These are phyloP conservation scores for Phytopythium chamaehyphon DNA, from an alignment of 352 stramenopile genomes.

Conservation along the genomic window DNA sequence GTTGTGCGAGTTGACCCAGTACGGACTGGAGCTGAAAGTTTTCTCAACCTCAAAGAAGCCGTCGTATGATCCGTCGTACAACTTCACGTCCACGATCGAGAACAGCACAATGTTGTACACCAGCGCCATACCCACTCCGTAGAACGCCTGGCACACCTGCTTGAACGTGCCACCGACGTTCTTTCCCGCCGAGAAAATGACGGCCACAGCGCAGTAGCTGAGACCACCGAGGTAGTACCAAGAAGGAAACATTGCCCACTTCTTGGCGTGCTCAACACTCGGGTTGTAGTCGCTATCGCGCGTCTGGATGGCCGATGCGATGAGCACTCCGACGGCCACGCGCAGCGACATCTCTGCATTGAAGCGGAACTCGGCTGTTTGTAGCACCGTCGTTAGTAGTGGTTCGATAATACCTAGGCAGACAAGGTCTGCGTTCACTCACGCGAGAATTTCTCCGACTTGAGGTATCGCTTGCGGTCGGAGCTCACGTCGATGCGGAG, in stretches of 20 bases:
- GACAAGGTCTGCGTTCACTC: constrained; percentile 15
- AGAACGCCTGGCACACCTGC: constrained; percentile 71
- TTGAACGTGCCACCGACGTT: constrained; percentile 67
- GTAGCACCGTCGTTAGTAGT: too few species aligned
- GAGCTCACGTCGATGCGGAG: constrained; percentile 59
- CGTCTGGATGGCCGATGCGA: constrained; percentile 70
- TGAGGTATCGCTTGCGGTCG: constrained; percentile 54
- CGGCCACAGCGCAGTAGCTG: constrained; percentile 70
- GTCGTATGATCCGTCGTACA: constrained; percentile 35
- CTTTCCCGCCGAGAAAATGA: constrained; percentile 73
- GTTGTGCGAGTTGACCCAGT: constrained; percentile 71
- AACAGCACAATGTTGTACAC: constrained; percentile 80
- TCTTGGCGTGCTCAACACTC: constrained; percentile 39
- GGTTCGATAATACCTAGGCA: too few species aligned
- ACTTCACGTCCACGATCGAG: constrained; percentile 32
- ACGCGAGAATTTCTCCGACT: constrained; percentile 49
- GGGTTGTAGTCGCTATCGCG: constrained; percentile 43
- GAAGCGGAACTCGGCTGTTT: constrained; percentile 63
- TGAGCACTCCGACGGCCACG: constrained; percentile 57
- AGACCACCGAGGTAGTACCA: constrained; percentile 68
- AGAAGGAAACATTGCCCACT: constrained; percentile 67
- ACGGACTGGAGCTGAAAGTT: constrained; percentile 54
- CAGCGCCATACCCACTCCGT: constrained; percentile 71
- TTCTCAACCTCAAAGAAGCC: constrained; percentile 57
- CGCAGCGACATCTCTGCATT: constrained; percentile 69